Base-by-base conservation (phyloP, 805 yeast species). In the Lachancea fermentati region DNA sequence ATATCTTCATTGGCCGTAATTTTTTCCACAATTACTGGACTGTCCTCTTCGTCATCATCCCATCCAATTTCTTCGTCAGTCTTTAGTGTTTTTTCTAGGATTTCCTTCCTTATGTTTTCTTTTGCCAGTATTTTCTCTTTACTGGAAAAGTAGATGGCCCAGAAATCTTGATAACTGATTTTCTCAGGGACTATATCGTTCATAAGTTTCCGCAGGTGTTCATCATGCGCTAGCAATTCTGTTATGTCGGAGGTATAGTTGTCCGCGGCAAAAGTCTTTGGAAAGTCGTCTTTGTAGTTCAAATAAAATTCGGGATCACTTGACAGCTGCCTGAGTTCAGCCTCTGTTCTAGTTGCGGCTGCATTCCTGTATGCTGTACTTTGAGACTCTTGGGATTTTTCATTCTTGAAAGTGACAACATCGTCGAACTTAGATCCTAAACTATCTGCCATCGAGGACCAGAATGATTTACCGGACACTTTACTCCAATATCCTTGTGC, bases 131-230 rank as follows among this genome's bases (percentile, higher is more conserved):
- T 75, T 49, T 70, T 69, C 9, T 63, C 58, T 42, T 72, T 75
- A 52, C 73, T 66, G 39, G 64, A 68, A 61, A 77, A 82, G 62
- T 85, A 88, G 25, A 79, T 71, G 33, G 67, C 64, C 97, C 97
- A 89, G 60, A 89, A 89, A 34, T 67, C 67, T 18, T 72, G 65
- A 51, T 79, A 82, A 3, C 75, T 53, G 28, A 81, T 61, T 49
- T 72, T 58, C 5, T 70, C 73, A 0, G 95, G 95, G 2, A 88
- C 95, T 5, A 87, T 57, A 19, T 65, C 63, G 41, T 76, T 74
- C 76, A 78, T 76, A 30, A 84, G 60, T 24, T 63, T 63, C 18
- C 68, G 63, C 45, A 87, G 71, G 17, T 76, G 73, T 4, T 75
- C 69, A 48, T 77, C 72, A 38, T 64, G 55, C 14, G 65, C 61